Evolutionary conservation across 805 yeast species (phyloP), one percentile per base, ranked within the genome.

Genomic region (Sugiyamaella valdiviana): DNA sequence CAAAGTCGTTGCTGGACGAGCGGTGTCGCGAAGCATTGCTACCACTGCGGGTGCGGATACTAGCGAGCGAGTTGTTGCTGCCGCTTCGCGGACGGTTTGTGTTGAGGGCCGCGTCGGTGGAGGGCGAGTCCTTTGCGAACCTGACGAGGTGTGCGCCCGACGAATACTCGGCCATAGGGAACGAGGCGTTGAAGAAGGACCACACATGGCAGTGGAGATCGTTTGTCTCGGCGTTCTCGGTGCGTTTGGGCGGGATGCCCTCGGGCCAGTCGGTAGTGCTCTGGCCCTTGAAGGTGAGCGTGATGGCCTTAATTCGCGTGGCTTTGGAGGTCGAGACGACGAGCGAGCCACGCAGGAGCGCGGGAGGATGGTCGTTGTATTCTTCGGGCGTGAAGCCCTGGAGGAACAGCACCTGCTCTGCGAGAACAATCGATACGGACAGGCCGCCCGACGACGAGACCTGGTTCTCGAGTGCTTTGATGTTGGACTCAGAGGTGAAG

Each of bases 181-280:
- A 64, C 42, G 69, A 48, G 36, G 70, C 65, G 49, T 63, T 72
- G 72, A 79, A 91, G 62, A 93, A 88, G 0, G 95, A 93, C 99
- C 99, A 93, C 5, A 85, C 80, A 63, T 91, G 97, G 44, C 78
- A 75, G 23, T 87, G 75, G 20, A 90, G 62, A 45, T 78, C 84
- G 52, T 76, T 77, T 19, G 75, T 64, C 57, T 93, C 99, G 29
- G 66, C 64, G 51, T 77, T 81, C 12, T 80, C 84, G 15, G 72
- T 71, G 55, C 81, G 80, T 62, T 84, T 86, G 0, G 97, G 96
- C 0, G 98, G 98, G 16, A 91, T 90, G 2, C 99, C 99, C 61
- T 93, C 95, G 9, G 96, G 96, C 96, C 96, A 89, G 53, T 86
- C 95, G 0, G 96, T 89, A 56, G 83, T 73, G 39, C 85, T 76